Conservation (phyloP, 2,329 filamentous ascomycete species). For the Cladophialophora carrionii region DNA sequence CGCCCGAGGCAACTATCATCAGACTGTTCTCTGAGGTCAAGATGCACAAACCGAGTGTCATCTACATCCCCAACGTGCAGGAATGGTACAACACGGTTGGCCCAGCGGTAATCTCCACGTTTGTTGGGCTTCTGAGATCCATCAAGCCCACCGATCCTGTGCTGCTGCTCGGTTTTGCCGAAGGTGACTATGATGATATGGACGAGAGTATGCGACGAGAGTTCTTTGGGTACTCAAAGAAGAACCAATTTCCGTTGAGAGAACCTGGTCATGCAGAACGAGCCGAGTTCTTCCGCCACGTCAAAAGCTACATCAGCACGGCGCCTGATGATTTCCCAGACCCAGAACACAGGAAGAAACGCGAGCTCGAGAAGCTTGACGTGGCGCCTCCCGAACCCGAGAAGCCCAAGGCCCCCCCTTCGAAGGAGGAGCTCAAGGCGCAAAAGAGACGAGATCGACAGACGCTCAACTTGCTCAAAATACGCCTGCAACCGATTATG, state of each 20-base stretch:
- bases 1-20: constrained; percentile 84
- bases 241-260: constrained; percentile 72
- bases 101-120: constrained; percentile 70
- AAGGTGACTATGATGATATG: constrained; percentile 69
- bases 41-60: constrained; percentile 91
- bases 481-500: constrained; percentile 91
- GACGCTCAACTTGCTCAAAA: constrained; percentile 82
- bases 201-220: constrained; percentile 70
- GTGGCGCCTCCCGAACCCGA: constrained; percentile 73
- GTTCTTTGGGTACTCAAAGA: constrained; percentile 82
- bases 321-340: constrained; percentile 85
- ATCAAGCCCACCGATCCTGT: constrained; percentile 90
- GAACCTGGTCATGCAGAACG: constrained; percentile 67
- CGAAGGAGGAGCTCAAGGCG: constrained; percentile 77
- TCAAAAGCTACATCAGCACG: constrained; percentile 76
- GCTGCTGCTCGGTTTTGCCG: constrained; percentile 81
- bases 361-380: constrained; percentile 75
- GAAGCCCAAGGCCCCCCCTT: constrained; percentile 62
- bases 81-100: constrained; percentile 79
- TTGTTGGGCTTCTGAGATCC: constrained; percentile 77
- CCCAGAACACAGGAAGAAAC: constrained; percentile 80
- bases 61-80: constrained; percentile 89
- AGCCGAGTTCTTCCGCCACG: constrained; percentile 75
- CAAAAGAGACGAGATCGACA: constrained; percentile 82
- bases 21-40: constrained; percentile 90